Evolutionary conservation across 352 stramenopile species (phyloP), one percentile per base, ranked within the genome.

Genomic region (Globisporangium apiculatum): DNA sequence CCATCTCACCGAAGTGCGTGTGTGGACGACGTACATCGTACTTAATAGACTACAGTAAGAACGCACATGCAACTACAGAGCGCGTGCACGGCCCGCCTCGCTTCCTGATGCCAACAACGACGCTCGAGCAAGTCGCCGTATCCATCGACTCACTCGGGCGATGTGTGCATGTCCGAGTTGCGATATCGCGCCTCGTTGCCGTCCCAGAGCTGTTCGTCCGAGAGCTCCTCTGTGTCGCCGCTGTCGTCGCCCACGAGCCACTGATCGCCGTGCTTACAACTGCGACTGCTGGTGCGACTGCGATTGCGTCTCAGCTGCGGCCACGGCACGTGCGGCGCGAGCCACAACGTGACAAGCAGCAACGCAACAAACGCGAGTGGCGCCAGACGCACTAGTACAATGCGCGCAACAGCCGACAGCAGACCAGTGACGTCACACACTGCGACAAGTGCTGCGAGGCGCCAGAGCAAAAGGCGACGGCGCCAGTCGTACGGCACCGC

Each of bases 321-420:
- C 73, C 78, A 86, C 10, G 64, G 74, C 36, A 82, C 71, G 45
- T 68, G 48, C 36, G 83, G 69, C 6, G 72, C 70, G 5, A 75
- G 52, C 55, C 56, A 71, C 72, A 80, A 80, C 37, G 62, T 61
- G 12, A 67, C 64, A 8, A 84, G 37, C n/a, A 85, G 55, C 42
- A 76, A 53, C 3, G 57, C 53, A 12, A 79, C 55, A 1, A 85
- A 51, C 4, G 53, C 67, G 14, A 68, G 35, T 1, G 76, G 59
- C 10, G 68, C 69, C 49, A 80, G 67, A 0, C 51, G 49, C 1
- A 48, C n/a, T 4, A 73, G n/a, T 14, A 76, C 40, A n/a, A 53
- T 57, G 35, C 58, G 54, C 35, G 55, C 51, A 6, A 76, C 6
- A 11, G 64, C 11, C 4, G 59, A 56, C 36, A 84, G 52, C 24